Conservation (phyloP, 2,329 filamentous ascomycete genomes). For the Knoxdaviesia proteae region DNA sequence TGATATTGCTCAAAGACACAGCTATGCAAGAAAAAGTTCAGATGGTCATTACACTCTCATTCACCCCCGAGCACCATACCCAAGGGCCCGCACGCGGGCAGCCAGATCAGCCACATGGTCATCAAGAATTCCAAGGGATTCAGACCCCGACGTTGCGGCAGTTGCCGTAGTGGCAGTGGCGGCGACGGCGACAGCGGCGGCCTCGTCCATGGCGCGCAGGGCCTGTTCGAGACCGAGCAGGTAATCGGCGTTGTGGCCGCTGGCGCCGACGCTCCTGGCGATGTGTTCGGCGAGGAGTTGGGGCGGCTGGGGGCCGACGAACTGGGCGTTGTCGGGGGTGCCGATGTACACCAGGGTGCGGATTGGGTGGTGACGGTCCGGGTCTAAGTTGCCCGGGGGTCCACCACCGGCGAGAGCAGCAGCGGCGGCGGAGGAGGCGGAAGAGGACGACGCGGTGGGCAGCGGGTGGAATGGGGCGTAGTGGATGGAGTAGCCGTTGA, state of each 20-base stretch:
- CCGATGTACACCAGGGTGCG: conserved; percentile 74
- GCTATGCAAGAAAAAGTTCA: too few relatives aligned
- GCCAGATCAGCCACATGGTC: conserved; percentile 70
- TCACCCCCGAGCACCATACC: too few relatives aligned
- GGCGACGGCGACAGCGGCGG: background rate
- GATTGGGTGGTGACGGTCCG: conserved; percentile 19
- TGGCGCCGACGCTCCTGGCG: conserved; percentile 53
- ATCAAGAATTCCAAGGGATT: conserved; percentile 22
- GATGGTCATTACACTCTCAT: too few relatives aligned
- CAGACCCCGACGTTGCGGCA: too few relatives aligned
- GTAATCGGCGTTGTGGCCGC: conserved; percentile 80
- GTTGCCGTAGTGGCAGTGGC: too few relatives aligned
- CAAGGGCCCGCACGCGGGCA: conserved; percentile 35
- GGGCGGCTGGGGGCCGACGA: conserved; percentile 65
- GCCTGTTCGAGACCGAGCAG: conserved; percentile 61
- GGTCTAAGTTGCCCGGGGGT: conserved; percentile 5
- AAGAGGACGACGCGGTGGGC: conserved; percentile 11
- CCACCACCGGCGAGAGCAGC: conserved; percentile 4
- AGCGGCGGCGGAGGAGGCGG: conserved; percentile 2
- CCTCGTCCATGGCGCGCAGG: conserved; percentile 34
- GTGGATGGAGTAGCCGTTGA: conserved; percentile 92
- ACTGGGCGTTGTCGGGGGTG: conserved; percentile 80
- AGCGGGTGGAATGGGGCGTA: conserved; percentile 60
- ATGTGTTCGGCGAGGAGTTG: conserved; percentile 66
- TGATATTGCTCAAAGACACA: too few relatives aligned